Evolutionary conservation across 139 green algal species (phyloP), one percentile per base, ranked within the genome.

Genomic region (Coccomyxa sp.): DNA sequence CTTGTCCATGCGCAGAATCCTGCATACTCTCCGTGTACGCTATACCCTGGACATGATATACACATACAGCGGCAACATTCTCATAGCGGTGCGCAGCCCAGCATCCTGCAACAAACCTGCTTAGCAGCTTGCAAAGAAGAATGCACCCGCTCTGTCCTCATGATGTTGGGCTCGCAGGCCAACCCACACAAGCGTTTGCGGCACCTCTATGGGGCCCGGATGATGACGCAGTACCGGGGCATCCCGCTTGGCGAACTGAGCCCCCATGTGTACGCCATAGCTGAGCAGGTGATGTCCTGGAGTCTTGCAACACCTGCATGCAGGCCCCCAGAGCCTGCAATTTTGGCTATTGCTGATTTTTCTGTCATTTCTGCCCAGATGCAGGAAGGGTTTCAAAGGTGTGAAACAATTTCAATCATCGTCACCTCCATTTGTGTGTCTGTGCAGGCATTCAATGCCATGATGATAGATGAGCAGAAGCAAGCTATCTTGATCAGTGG

Each of bases 21-120:
- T 97, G 82, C 87, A 97, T 78, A 97, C 95, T 31, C 88, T 97
- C 76, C 76, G 83, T 14, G 86, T 90, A 13, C 87, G 94, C 58
- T 97, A 97, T 77, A 51, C 68, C 9, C 84, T 94, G 51, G 93
- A 97, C 82, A 85, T 92, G 67, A 97, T 97, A 58, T 97, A 97
- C 88, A 97, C 94, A 14, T 97, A 97, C 93, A 94, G 87, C 21
- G 94, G 93, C 79, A 89, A 84, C 83, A 97, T 97, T 77, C 87
- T 97, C 0, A 97, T 97, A 66, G 94, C 94, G 67, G 91, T 95
- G 79, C 21, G 81, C 58, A 51, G 13, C 23, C 58, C 14, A 25
- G 38, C 66, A 51, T 51, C 7, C 38, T 51, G 38, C 3, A 3
- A 51, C 38, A 11, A 51, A 51, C 3, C 38, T 51, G 38, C 38